A percentile compares a stretch with the other conserved stretches of the same genome.
These are phyloP conservation scores for Alternaria novae-zelandiae DNA, from an alignment of 2,329 filamentous ascomycete genomes.

Conservation along the genomic window DNA sequence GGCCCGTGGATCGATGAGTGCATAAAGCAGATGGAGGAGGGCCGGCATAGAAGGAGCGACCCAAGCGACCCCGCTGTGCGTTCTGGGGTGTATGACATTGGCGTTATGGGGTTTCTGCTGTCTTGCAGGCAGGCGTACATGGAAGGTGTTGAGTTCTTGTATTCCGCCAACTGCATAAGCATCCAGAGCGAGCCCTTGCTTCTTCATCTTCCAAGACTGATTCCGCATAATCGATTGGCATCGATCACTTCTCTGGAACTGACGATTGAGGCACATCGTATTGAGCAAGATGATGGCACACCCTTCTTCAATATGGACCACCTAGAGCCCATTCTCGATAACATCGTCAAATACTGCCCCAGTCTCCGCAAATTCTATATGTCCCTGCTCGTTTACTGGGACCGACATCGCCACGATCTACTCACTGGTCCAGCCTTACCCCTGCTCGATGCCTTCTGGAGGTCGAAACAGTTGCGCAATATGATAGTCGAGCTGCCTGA, in stretches of 20 bases:
- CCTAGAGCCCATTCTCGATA: conserved; percentile 12
- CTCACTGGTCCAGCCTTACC: conserved; percentile 1
- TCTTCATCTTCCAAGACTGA: conserved; percentile 10
- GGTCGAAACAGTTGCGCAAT: conserved; percentile 5
- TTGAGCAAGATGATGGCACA: neutral
- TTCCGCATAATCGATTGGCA: conserved; percentile 8
- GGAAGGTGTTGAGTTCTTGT: conserved; percentile 17
- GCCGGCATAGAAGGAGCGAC: neutral
- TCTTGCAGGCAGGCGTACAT: conserved; percentile 18
- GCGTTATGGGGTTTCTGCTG: conserved; percentile 15
- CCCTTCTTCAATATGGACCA: neutral
- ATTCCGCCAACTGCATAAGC: conserved; percentile 11
- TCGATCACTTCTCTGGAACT: conserved; percentile 9
- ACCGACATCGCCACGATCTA: neutral
- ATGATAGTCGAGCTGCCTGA: conserved; percentile 12
- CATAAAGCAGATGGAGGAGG: neutral
- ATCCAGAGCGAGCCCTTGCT: conserved; percentile 13
- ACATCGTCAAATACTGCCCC: conserved; percentile 7
- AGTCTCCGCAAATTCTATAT: conserved; percentile 2
- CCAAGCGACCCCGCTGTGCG: neutral
- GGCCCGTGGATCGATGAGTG: neutral
- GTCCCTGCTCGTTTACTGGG: neutral
- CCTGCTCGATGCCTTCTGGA: conserved; percentile 4
- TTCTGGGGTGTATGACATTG: neutral
- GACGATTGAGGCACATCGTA: neutral